Percentiles rank a stretch among this genome's conserved stretches.
These are phyloP conservation scores for Tephrocybe sp. DNA, from an alignment of 768 basidiomycete genomes.

Conservation along the genomic window DNA sequence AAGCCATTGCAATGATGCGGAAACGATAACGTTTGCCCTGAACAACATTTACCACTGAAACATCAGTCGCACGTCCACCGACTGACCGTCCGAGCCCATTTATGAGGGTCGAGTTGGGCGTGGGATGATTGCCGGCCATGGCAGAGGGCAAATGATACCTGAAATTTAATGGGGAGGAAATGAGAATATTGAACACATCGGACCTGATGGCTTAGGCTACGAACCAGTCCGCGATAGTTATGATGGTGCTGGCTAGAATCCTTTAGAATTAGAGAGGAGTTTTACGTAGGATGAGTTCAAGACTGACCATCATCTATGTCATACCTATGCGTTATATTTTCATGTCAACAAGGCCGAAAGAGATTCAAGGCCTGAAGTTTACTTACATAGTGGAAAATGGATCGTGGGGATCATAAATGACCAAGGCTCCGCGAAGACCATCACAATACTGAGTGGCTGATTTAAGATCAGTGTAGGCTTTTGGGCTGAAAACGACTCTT, in stretches of 20 bases:
- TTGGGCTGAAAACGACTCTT: not conserved
- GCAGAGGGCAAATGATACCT: not conserved
- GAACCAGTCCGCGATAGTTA: slow-evolving; percentile 3
- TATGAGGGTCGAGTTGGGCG: not conserved
- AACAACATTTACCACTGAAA: slow-evolving; percentile 32
- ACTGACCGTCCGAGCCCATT: not conserved
- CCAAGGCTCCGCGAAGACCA: slow-evolving; percentile 4
- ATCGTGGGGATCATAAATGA: slow-evolving; percentile 3
- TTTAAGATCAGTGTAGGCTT: not conserved
- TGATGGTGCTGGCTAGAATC: not conserved
- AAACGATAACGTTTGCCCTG: slow-evolving; percentile 32
- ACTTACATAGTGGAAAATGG: not conserved
- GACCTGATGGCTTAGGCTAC: not conserved
- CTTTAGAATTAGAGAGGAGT: not conserved
- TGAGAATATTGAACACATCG: not conserved
- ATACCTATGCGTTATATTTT: not conserved
- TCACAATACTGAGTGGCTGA: slow-evolving; percentile 7
- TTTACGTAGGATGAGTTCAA: not conserved
- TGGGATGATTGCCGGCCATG: not conserved
- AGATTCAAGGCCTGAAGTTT: no score
- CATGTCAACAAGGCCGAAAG: no score
- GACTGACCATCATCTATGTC: not conserved
- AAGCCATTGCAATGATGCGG: slow-evolving; percentile 29
- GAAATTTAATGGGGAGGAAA: no score
- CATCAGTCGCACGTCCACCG: slow-evolving; percentile 16